Percentiles rank a stretch among this genome's conserved stretches.
phyloP scores from a whole-genome alignment of 306 rosid genomes.

The Quercus bicolor region DNA sequence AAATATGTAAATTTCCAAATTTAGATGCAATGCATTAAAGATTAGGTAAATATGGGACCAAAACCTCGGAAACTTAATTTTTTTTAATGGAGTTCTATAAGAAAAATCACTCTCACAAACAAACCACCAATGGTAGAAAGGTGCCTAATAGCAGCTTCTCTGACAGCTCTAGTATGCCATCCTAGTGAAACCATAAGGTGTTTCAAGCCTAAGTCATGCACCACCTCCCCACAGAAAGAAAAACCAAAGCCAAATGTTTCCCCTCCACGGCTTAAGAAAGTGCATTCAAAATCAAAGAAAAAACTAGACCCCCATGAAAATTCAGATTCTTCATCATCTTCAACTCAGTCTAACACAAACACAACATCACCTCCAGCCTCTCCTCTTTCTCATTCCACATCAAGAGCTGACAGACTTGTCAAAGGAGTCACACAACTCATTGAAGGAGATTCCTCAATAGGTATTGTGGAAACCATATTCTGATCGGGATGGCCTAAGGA shows the following conservation, averaged over 20 bases:
- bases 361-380: too few relatives aligned
- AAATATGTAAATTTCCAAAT: neutral
- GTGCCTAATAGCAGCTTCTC: constrained; percentile 21
- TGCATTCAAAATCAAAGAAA: constrained; percentile 1
- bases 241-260: neutral
- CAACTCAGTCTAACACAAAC: too few relatives aligned
- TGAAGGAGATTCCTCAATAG: neutral
- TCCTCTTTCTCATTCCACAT: neutral
- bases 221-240: neutral
- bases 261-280: neutral
- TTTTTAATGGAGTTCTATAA: neutral
- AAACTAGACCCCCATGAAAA: neutral
- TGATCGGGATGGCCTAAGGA: constrained; percentile 8
- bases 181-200: constrained; percentile 21
- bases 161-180: constrained; percentile 16
- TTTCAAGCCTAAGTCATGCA: constrained; percentile 13
- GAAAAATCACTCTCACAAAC: neutral
- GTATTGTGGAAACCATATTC: neutral
- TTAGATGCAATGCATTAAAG: neutral
- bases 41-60: neutral
- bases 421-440: neutral
- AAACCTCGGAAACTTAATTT: neutral
- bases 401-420: neutral
- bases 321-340: neutral
- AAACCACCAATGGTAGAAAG: constrained; percentile 15